Evolutionary conservation across 495 filamentous ascomycete genomes (phyloP).

Genomic region (Parmelia sp.): DNA sequence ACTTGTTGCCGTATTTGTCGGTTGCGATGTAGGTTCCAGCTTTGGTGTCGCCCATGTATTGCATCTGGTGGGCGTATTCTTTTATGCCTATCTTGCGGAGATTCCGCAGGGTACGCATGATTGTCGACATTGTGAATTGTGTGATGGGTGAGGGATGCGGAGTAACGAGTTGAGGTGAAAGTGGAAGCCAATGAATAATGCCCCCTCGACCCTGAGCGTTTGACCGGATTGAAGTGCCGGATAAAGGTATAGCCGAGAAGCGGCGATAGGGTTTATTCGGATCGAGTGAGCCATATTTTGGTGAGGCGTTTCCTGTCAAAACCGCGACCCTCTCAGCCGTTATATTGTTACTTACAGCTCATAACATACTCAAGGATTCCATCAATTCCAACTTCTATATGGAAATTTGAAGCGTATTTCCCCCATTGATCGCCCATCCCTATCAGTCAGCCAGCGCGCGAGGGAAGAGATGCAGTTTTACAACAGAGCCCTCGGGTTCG

Average conservation of each 20-base stretch:
- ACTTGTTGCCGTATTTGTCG: constrained; percentile 95
- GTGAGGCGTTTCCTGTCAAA: constrained; percentile 7
- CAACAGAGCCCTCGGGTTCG: constrained; percentile 5
- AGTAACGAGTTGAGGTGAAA: background rate
- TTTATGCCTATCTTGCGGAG: constrained; percentile 80
- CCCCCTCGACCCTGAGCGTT: background rate
- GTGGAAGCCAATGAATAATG: background rate
- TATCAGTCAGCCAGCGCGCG: background rate
- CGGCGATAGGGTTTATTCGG: too few relatives aligned
- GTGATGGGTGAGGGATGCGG: constrained; percentile 13
- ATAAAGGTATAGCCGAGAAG: background rate
- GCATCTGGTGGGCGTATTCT: constrained; percentile 87
- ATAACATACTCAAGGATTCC: background rate
- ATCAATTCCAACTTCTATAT: background rate
- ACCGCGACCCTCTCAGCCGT: background rate
- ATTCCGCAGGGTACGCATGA: constrained; percentile 79
- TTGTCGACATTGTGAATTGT: constrained; percentile 71
- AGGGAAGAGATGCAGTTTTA: constrained; percentile 11
- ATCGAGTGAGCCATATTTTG: background rate
- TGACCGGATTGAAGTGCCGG: background rate
- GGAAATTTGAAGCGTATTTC: background rate
- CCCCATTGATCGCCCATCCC: background rate
- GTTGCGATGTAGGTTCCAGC: constrained; percentile 77
- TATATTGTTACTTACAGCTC: background rate
- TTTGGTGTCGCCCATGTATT: constrained; percentile 83